A percentile compares a stretch with the other conserved stretches of the same genome.
Conservation (phyloP, 1,139 yeast species). For the Yamadazyma triangularis region DNA sequence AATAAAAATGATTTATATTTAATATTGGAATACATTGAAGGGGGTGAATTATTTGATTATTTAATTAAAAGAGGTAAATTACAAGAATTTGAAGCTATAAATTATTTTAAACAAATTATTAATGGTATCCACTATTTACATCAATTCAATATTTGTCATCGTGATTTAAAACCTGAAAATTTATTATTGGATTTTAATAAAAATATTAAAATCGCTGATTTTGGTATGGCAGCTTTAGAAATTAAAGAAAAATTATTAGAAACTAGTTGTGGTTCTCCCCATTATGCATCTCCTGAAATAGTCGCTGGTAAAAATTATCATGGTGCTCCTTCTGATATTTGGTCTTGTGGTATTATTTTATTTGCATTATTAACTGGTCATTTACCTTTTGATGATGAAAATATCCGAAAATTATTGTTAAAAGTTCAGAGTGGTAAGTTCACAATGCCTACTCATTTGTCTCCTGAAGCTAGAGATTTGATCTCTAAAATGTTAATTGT, state of each 20-base stretch:
- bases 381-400: conserved; percentile 95
- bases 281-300: conserved; percentile 96
- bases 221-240: conserved; percentile 99
- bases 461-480: conserved; percentile 81
- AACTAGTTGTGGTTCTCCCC: conserved; percentile 98
- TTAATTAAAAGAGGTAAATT: conserved; percentile 83
- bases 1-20: conserved; percentile 88
- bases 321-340: conserved; percentile 95
- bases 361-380: conserved; percentile 94
- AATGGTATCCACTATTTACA: conserved; percentile 92
- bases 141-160: conserved; percentile 88
- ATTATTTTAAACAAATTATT: conserved; percentile 87
- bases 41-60: conserved; percentile 93
- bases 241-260: conserved; percentile 79
- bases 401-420: conserved; percentile 74
- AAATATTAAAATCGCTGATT: conserved; percentile 94
- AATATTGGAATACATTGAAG: conserved; percentile 93
- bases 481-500: conserved; percentile 78
- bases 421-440: conserved; percentile 91
- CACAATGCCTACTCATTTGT: conserved; percentile 74
- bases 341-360: conserved; percentile 97
- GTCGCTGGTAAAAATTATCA: conserved; percentile 93
- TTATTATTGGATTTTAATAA: conserved; percentile 78
- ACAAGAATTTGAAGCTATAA: conserved; percentile 85
- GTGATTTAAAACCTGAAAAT: conserved; percentile 96